Conservation (phyloP, 1,284 basidiomycete genomes). For the Entoloma clypeatum region DNA sequence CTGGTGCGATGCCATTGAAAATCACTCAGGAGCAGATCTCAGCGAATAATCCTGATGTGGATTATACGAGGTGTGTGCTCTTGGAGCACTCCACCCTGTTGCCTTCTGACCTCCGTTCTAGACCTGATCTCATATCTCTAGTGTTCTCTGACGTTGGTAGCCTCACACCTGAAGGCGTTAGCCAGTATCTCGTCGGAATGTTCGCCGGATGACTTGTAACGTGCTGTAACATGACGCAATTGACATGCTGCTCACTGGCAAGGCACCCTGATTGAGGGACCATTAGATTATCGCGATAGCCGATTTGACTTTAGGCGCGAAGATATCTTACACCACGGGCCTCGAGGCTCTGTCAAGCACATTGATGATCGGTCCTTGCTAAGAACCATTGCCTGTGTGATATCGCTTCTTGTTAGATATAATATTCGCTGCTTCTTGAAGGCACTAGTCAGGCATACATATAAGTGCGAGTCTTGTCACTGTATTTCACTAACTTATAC, state of each 20-base stretch:
- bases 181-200: constrained; percentile 88
- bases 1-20: constrained; percentile 29
- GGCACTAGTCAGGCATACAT: too few relatives aligned
- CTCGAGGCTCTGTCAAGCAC: too few relatives aligned
- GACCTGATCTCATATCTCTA: constrained; percentile 84
- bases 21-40: constrained; percentile 74
- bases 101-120: constrained; percentile 28
- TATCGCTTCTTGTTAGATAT: too few relatives aligned
- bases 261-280: constrained; percentile 12
- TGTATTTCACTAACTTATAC: too few relatives aligned
- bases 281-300: constrained; percentile 26
- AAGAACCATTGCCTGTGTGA: too few relatives aligned
- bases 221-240: constrained; percentile 11
- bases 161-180: constrained; percentile 87
- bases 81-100: constrained; percentile 2
- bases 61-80: constrained; percentile 68
- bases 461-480: too few relatives aligned
- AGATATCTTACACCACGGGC: constrained; percentile 8
- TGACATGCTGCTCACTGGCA: constrained; percentile 12
- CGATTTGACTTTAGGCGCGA: constrained; percentile 21
- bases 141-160: constrained; percentile 92
- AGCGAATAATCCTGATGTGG: constrained; percentile 78
- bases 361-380: too few relatives aligned
- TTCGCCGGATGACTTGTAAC: constrained; percentile 79
- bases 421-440: too few relatives aligned